phyloP scores from a whole-genome alignment of 140 eudicot species.

The Bidens hawaiensis region DNA sequence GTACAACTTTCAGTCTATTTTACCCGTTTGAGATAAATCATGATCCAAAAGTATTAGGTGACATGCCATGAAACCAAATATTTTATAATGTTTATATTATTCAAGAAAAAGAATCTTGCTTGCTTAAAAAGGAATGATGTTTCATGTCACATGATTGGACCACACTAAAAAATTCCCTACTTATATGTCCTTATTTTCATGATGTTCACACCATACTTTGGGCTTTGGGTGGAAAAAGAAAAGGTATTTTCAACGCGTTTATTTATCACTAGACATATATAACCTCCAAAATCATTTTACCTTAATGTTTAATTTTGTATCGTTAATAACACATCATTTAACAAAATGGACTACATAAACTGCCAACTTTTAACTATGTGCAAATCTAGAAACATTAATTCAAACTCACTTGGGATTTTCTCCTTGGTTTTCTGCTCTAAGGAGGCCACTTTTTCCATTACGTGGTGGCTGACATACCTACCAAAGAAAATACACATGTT shows the following conservation, averaged over 20 bases:
- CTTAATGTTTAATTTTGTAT: not conserved
- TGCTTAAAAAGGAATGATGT: not conserved
- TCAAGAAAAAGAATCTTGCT: not conserved
- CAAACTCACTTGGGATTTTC: conserved; percentile 61
- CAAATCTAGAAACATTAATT: conserved; percentile 10
- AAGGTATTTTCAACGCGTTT: no score
- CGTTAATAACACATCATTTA: not conserved
- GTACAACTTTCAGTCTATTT: not conserved
- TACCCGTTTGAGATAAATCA: not conserved
- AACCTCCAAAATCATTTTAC: not conserved
- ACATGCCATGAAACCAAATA: not conserved
- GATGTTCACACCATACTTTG: conserved; percentile 12
- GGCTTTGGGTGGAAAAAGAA: not conserved
- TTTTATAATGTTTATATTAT: not conserved
- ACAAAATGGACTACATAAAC: no score
- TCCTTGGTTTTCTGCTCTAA: conserved; percentile 66
- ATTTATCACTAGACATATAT: not conserved
- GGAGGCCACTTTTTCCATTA: conserved; percentile 77
- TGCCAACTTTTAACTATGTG: no score
- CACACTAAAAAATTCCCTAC: conserved; percentile 22
- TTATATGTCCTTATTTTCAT: conserved; percentile 32
- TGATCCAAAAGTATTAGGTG: not conserved
- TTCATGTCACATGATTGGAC: conserved; percentile 1
- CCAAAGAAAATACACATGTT: conserved; percentile 22
- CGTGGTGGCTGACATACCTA: conserved; percentile 77